Evolutionary conservation across 495 filamentous ascomycete genomes (phyloP).

Genomic region (Rhypophila decipiens): DNA sequence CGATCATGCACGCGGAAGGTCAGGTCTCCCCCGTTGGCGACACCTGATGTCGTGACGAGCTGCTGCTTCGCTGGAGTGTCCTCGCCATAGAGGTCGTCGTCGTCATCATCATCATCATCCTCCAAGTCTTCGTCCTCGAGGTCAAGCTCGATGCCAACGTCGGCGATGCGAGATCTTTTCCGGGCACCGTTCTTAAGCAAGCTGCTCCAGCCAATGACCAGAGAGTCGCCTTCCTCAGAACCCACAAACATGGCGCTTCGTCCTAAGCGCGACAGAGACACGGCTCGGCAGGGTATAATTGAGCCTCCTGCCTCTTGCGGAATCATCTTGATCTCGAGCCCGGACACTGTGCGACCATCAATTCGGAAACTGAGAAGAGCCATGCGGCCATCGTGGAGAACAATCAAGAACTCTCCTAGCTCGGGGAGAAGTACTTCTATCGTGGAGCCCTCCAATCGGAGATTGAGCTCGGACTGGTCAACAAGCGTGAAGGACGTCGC

Average conservation of each 20-base stretch:
- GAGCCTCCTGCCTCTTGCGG: slow-evolving; percentile 51
- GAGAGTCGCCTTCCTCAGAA: slow-evolving; percentile 75
- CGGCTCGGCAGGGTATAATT: slow-evolving; percentile 57
- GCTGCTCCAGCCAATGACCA: slow-evolving; percentile 71
- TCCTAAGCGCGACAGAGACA: slow-evolving; percentile 61
- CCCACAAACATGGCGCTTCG: slow-evolving; percentile 76
- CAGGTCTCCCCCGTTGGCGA: slow-evolving; percentile 52
- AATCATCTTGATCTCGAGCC: slow-evolving; percentile 62
- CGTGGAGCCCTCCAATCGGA: slow-evolving; percentile 76
- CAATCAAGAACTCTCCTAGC: slow-evolving; percentile 75
- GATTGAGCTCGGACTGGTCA: slow-evolving; percentile 75
- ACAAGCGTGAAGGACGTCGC: slow-evolving; percentile 71
- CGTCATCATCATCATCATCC: slow-evolving; percentile 45
- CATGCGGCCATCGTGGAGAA: slow-evolving; percentile 69
- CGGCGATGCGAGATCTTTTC: slow-evolving; percentile 36
- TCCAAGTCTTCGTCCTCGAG: slow-evolving; percentile 48
- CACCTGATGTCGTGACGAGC: slow-evolving; percentile 17
- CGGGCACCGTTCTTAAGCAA: slow-evolving; percentile 48
- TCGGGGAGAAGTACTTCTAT: slow-evolving; percentile 69
- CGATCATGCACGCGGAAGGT: slow-evolving; percentile 70
- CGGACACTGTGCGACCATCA: slow-evolving; percentile 89
- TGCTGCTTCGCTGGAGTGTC: slow-evolving; percentile 36
- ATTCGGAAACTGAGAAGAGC: slow-evolving; percentile 75
- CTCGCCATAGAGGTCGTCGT: slow-evolving; percentile 61
- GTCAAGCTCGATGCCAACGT: slow-evolving; percentile 49